Conservation (phyloP, 1,284 basidiomycete genomes). For the Farysia itapuensis region DNA sequence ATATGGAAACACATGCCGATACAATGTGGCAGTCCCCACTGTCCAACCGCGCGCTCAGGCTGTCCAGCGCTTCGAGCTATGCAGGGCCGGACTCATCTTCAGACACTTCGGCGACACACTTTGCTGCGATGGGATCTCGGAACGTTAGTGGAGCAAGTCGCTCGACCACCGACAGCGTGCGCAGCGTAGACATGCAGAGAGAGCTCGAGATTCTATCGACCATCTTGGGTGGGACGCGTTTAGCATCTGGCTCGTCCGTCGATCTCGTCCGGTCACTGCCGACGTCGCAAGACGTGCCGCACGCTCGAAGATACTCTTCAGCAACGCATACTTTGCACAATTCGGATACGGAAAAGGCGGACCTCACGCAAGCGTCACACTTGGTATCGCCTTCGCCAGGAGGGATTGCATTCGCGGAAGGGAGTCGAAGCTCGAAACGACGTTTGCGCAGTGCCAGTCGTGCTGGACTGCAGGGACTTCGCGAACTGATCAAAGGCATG, state of each 20-base stretch:
- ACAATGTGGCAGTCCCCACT: slow-evolving; percentile 31
- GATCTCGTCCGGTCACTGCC: background rate
- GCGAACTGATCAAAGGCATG: slow-evolving; percentile 36
- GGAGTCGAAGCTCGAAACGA: slow-evolving; percentile 32
- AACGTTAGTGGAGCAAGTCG: slow-evolving; percentile 24
- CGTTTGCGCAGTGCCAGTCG: slow-evolving; percentile 41
- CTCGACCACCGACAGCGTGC: slow-evolving; percentile 11
- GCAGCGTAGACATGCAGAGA: slow-evolving; percentile 33
- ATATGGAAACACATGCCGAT: slow-evolving; percentile 26
- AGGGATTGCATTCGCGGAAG: slow-evolving; percentile 10
- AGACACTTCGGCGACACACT: background rate
- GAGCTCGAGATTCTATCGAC: slow-evolving; percentile 49
- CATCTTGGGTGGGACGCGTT: slow-evolving; percentile 29
- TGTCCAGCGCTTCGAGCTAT: no score
- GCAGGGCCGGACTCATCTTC: background rate
- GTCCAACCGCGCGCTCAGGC: slow-evolving; percentile 5
- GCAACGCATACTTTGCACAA: background rate
- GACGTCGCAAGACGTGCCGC: background rate
- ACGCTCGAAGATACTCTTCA: no score
- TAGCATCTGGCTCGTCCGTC: background rate
- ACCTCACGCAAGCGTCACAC: background rate
- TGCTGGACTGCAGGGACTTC: slow-evolving; percentile 38
- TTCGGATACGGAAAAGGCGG: background rate
- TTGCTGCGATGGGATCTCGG: background rate
- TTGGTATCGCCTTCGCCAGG: background rate